Percentiles rank a stretch among this genome's conserved stretches.
Evolutionary conservation across 768 basidiomycete species (phyloP).

Genomic region (Chalciporus pseudorubinellus): DNA sequence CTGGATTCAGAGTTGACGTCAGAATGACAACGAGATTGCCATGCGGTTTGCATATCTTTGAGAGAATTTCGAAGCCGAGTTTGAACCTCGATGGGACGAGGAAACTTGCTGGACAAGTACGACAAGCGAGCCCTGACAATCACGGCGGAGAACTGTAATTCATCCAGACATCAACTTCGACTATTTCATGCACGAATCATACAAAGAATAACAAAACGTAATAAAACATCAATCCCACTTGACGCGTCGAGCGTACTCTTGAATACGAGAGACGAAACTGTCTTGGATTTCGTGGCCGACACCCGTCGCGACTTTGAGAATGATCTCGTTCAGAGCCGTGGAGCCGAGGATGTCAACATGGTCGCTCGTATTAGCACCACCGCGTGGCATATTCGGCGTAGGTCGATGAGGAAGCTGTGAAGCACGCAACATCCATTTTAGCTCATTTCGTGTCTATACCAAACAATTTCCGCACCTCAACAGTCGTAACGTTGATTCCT

Average conservation of each 20-base stretch:
- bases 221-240: conserved; percentile 62
- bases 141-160: background rate
- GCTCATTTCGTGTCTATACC: background rate
- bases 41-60: background rate
- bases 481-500: conserved; percentile 80
- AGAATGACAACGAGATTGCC: background rate
- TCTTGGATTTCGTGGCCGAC: conserved; percentile 70
- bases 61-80: conserved; percentile 5
- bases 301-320: conserved; percentile 87
- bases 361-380: conserved; percentile 89
- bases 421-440: conserved; percentile 7
- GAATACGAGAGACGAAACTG: conserved; percentile 71
- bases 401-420: conserved; percentile 78
- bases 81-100: background rate
- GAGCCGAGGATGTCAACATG: conserved; percentile 86
- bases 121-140: background rate
- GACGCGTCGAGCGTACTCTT: conserved; percentile 69
- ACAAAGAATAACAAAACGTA: conserved; percentile 4
- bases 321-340: conserved; percentile 81
- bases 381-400: conserved; percentile 67
- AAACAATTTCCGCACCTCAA: conserved; percentile 59
- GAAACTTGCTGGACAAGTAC: background rate
- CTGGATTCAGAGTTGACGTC: background rate
- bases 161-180: conserved; percentile 1
- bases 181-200: too few species aligned